Percentiles rank a stretch among this genome's conserved stretches.
Conservation (phyloP, 108 stramenopile species). For the Skeletonema potamos region DNA sequence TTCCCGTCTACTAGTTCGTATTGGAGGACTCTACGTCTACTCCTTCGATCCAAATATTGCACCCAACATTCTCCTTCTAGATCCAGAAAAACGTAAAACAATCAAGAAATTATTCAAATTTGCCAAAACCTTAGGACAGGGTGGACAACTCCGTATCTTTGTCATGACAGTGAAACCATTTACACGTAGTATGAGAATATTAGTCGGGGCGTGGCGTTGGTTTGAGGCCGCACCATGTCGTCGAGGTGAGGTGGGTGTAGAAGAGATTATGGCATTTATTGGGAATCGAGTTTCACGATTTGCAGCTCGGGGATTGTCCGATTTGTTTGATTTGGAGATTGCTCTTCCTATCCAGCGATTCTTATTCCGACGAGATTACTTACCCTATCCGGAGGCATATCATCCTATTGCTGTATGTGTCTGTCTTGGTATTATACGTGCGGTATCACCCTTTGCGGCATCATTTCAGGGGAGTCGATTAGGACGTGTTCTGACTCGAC, state of each 20-base stretch:
- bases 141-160: slow-evolving; percentile 47
- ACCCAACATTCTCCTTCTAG: slow-evolving; percentile 35
- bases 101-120: slow-evolving; percentile 34
- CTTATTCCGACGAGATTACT: slow-evolving; percentile 29
- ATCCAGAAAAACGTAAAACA: slow-evolving; percentile 37
- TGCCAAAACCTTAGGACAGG: slow-evolving; percentile 36
- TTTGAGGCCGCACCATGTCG: slow-evolving; percentile 57
- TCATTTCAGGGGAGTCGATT: slow-evolving; percentile 70
- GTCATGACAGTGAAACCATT: slow-evolving; percentile 59
- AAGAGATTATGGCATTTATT: slow-evolving; percentile 70
- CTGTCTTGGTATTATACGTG: slow-evolving; percentile 49
- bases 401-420: slow-evolving; percentile 50
- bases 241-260: slow-evolving; percentile 54
- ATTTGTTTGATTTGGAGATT: slow-evolving; percentile 31
- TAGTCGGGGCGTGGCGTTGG: slow-evolving; percentile 60
- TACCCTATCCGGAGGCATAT: slow-evolving; percentile 38
- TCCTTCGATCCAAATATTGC: slow-evolving; percentile 23
- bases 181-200: slow-evolving; percentile 48
- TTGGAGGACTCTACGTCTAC: slow-evolving; percentile 54
- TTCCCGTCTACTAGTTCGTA: slow-evolving; percentile 68
- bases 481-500: slow-evolving; percentile 58
- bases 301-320: slow-evolving; percentile 44
- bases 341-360: slow-evolving; percentile 49
- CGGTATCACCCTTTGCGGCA: slow-evolving; percentile 50
- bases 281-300: slow-evolving; percentile 70